Evolutionary conservation across 1,139 yeast genomes (phyloP), one percentile per base, ranked within the genome.

Genomic region (Geotrichum klebahnii): DNA sequence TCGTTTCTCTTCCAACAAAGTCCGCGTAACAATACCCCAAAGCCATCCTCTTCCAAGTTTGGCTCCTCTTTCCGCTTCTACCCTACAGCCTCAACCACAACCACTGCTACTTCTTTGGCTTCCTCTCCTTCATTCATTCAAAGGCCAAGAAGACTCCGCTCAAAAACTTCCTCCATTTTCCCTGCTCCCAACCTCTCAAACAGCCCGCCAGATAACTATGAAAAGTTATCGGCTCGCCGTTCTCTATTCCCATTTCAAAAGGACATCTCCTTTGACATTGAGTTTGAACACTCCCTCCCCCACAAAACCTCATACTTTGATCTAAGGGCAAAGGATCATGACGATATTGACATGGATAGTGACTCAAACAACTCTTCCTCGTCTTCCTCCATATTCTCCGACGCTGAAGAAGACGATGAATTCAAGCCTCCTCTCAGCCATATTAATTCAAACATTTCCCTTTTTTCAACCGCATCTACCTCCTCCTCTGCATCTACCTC

Each of bases 331-430:
- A 38, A 38, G 19, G 42, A 38, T n/a, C n/a, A n/a, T n/a, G 42
- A 38, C n/a, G 42, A 38, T 22, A 9, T 38, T n/a, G 46, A 43
- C 24, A 43, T 43, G 44, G 50, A 47, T 29, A 47, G 50, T 29
- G 50, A 47, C 29, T 41, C 50, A n/a, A n/a, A n/a, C n/a, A n/a
- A n/a, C 14, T 24, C 46, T 9, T 26, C 34, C n/a, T 38, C 49
- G 12, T 9, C 24, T 9, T 31, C 26, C 12, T 41, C 50, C 19
- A 17, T 23, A 12, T 40, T 39, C 31, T 40, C 44, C 3, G 50
- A 47, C 29, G 39, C 28, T n/a, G 46, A 41, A 2, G 50, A 47
- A n/a, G 45, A 32, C 31, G 29, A 19, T 10, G 24, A 10, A 23
- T 28, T 35, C 12, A 43, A 43, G 31, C 44, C 46, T 16, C n/a